Conservation (phyloP, 2,329 filamentous ascomycete genomes). For the Fusarium sp. region DNA sequence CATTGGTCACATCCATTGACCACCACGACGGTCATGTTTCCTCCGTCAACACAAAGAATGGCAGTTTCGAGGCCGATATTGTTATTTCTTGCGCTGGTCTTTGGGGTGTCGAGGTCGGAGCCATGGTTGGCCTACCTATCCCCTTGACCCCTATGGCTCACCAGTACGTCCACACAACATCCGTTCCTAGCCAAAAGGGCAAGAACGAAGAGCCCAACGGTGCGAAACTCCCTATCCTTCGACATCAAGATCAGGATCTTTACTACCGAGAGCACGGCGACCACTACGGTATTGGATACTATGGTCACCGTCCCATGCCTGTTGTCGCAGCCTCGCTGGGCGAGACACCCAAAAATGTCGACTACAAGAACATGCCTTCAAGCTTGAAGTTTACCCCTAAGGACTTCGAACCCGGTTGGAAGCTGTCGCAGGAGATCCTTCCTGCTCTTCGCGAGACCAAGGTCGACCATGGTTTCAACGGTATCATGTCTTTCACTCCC, state of each 20-base stretch:
- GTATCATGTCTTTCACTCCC: slow-evolving; percentile 74
- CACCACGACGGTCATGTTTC: slow-evolving; percentile 63
- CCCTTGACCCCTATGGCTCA: slow-evolving; percentile 72
- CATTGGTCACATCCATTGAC: slow-evolving; percentile 69
- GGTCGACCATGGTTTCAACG: slow-evolving; percentile 72
- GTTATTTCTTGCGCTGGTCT: slow-evolving; percentile 73
- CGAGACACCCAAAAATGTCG: slow-evolving; percentile 63
- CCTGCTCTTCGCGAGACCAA: slow-evolving; percentile 63
- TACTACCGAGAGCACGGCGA: slow-evolving; percentile 75
- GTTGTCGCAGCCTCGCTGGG: slow-evolving; percentile 67
- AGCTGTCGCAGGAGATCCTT: slow-evolving; percentile 65
- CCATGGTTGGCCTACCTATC: slow-evolving; percentile 68
- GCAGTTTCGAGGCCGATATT: slow-evolving; percentile 67
- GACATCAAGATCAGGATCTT: slow-evolving; percentile 72
- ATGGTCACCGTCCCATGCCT: slow-evolving; percentile 72
- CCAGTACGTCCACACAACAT: slow-evolving; percentile 72
- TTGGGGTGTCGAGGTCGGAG: slow-evolving; percentile 74
- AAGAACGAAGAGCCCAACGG: slow-evolving; percentile 58
- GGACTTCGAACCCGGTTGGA: slow-evolving; percentile 72
- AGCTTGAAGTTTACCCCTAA: slow-evolving; percentile 69
- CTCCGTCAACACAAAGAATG: slow-evolving; percentile 64
- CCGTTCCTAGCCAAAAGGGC: slow-evolving; percentile 58
- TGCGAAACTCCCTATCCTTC: slow-evolving; percentile 68
- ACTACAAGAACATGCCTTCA: slow-evolving; percentile 73
- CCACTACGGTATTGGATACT: slow-evolving; percentile 72